Evolutionary conservation across 495 filamentous ascomycete genomes (phyloP), one percentile per base, ranked within the genome.

Genomic region (Penicillium cinerascens): DNA sequence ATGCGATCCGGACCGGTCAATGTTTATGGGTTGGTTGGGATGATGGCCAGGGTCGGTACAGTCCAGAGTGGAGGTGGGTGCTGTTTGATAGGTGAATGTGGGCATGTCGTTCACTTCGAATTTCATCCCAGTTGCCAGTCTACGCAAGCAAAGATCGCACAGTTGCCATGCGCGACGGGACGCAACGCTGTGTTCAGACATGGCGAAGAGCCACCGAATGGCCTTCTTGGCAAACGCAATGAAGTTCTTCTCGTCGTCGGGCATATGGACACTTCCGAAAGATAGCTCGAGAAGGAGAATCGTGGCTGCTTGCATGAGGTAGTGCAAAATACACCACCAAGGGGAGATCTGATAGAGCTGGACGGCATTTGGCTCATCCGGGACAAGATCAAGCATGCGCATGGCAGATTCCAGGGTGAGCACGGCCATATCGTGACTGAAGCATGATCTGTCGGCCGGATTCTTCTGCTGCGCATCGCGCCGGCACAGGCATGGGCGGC

Each of bases 261-360:
- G 81, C 49, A 77, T 72, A 60, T 85, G 82, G 27, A 80, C 71
- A 20, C 66, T 66, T 25, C 76, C 73, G 51, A 84, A 82, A 1
- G 82, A 79, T 17, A 84, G 68, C 56, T 87, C 85, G 13, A 86
- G 71, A 56, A 87, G 75, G 7, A 87, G 65, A 11, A 87, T 76
- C 1, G 78, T 80, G 4, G 76, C 67, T 0, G 83, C 78, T 66
- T 87, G 82, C 74, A 85, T 85, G 17, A 88, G 65, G 47, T 82
- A 81, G 56, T 88, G 85, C 13, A 88, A 66, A 9, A 83, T 68
- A 41, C 74, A 79, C 82, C 83, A 88, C 84, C 84, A 88, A 11
- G 83, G 82, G 6, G 74, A 63, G 6, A 79, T 68, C n/a, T 70
- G 61, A 52, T 85, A 84, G 5, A 87, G 66, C 22, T 68, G 72